Conservation (phyloP, 257 asterid species). For the Petunia axillaris region DNA sequence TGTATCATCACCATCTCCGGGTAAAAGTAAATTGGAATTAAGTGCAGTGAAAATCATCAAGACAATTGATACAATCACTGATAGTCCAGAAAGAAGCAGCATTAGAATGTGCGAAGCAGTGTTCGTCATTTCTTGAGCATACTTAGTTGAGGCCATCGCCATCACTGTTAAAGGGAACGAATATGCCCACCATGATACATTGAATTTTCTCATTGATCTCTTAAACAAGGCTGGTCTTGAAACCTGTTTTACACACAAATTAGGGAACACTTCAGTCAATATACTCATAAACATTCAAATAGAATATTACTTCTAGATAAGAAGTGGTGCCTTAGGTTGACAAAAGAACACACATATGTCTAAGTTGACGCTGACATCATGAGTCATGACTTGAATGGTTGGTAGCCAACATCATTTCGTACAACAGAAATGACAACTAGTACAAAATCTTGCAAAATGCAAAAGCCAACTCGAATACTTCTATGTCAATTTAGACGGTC, state of each 20-base stretch:
- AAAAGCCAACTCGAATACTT: constrained; percentile 20
- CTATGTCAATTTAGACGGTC: constrained; percentile 12
- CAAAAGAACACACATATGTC: neutral
- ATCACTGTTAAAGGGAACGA: constrained; percentile 27
- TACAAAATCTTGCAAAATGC: constrained; percentile 3
- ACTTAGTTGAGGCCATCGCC: constrained; percentile 28
- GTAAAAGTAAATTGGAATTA: constrained; percentile 18
- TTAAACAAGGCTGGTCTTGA: constrained; percentile 31
- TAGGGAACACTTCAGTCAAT: neutral
- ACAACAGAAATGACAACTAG: neutral
- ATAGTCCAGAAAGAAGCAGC: constrained; percentile 24
- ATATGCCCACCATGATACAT: constrained; percentile 34
- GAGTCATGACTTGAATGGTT: neutral
- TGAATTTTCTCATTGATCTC: constrained; percentile 31
- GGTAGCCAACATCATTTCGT: constrained; percentile 7
- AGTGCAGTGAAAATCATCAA: constrained; percentile 23
- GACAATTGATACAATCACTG: constrained; percentile 24
- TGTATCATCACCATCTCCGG: neutral
- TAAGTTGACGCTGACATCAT: neutral
- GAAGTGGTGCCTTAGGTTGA: neutral
- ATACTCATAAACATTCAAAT: neutral
- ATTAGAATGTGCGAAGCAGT: constrained; percentile 27
- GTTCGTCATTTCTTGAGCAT: constrained; percentile 28
- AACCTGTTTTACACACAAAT: neutral
- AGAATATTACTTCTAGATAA: neutral